Percentiles rank a stretch among this genome's conserved stretches.
Evolutionary conservation across 2,329 filamentous ascomycete genomes (phyloP).

Genomic region (Epichloe scottii): DNA sequence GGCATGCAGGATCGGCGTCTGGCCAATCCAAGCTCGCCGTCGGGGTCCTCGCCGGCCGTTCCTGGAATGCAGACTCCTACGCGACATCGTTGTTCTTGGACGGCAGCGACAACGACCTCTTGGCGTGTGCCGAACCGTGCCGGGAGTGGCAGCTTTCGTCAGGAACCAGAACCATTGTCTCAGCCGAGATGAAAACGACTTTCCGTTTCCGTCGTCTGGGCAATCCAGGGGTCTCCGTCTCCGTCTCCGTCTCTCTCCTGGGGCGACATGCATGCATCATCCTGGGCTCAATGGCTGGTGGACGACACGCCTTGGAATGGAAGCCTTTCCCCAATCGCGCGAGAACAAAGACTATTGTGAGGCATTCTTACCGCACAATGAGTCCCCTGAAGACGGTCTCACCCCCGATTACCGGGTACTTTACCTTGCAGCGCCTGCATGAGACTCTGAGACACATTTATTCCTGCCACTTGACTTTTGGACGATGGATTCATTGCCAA

Average conservation of each 20-base stretch:
- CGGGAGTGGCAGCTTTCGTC: no score
- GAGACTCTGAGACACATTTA: neutral
- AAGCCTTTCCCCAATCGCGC: neutral
- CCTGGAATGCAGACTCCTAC: conserved; percentile 7
- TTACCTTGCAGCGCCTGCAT: neutral
- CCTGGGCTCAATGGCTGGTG: neutral
- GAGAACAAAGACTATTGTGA: conserved; percentile 4
- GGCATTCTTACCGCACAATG: neutral
- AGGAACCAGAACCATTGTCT: neutral
- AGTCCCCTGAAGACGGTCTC: neutral
- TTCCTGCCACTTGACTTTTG: conserved; percentile 4
- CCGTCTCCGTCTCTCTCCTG: neutral
- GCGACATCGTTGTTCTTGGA: conserved; percentile 4
- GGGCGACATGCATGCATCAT: neutral
- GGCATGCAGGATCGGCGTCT: conserved; percentile 8
- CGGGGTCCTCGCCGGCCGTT: neutral
- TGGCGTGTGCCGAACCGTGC: neutral
- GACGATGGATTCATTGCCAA: neutral
- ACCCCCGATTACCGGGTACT: neutral
- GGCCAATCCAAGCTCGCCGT: conserved; percentile 1
- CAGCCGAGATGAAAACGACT: neutral
- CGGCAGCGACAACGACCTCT: neutral
- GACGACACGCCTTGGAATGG: neutral
- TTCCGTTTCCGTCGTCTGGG: neutral
- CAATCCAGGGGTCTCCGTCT: neutral